Base-by-base conservation (phyloP, 2,329 filamentous ascomycete species). In the Aspergillus glaucus region DNA sequence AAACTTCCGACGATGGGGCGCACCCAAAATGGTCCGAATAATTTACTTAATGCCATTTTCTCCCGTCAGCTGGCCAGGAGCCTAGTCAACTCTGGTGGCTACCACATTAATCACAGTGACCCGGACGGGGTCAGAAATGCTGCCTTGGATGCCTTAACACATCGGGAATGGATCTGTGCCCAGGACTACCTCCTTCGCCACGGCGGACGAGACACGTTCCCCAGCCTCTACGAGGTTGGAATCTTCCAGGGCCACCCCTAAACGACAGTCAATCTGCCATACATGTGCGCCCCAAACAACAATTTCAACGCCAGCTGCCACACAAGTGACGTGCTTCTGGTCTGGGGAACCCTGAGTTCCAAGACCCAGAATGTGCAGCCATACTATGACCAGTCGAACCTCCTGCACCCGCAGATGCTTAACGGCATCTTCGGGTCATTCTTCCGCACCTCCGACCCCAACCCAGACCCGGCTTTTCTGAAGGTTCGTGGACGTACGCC, bases 271-370 rank as follows among this genome's bases (percentile, higher is more conserved):
- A 21, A 28, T 14, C 47, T 54, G 3, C 58, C 59, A 1, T 50
- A 46, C 6, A 49, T 61, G 26, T 64, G 61, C 47, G 54, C 50
- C 12, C 61, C 61, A 6, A 62, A 62, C 50, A 21, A 19, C 3
- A 30, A 42, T 41, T 60, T 57, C 50, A 64, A 63, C 39, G 61
- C 61, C 2, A 58, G 57, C 9, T 64, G 61, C 46, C 61, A 64
- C 41, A 32, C 61, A 4, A 50, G 56, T 4, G 61, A 64, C 22
- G 52, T 60, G 5, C 52, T 64, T 3, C 61, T 53, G 4, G 55
- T 56, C 37, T 64, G 61, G 61, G 61, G 61, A 4, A 63, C 53
- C 1, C 46, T 63, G 7, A 61, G 62, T 42, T 48, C 44, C 46
- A 62, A 62, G 41, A 58, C 55, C 2, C 10, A 50, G 14, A 45